Conservation (phyloP, 805 yeast species). For the Cyberlindnera japonica region DNA sequence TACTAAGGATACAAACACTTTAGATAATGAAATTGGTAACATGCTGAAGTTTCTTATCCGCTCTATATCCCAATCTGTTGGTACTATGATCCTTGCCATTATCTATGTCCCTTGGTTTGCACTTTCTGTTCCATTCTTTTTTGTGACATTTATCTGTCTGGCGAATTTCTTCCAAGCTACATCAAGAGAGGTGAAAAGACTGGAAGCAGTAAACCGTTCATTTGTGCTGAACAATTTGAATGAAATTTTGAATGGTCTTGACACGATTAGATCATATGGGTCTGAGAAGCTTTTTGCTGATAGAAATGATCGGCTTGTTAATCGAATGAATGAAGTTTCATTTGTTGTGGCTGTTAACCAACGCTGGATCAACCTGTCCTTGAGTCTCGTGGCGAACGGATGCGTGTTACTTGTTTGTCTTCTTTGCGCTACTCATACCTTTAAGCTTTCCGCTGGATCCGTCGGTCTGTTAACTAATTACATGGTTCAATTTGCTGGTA, state of each 20-base stretch:
- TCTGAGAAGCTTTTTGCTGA: conserved; percentile 40
- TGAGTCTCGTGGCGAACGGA: conserved; percentile 48
- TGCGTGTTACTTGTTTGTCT: conserved; percentile 52
- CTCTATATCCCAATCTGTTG: conserved; percentile 40
- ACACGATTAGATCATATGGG: conserved; percentile 57
- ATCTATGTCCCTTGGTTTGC: conserved; percentile 75
- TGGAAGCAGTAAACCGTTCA: conserved; percentile 70
- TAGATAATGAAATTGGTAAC: conserved; percentile 72
- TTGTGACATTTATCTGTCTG: conserved; percentile 37
- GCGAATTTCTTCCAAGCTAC: conserved; percentile 62
- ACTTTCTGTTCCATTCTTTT: conserved; percentile 51
- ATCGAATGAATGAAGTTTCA: conserved; percentile 66
- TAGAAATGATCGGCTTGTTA: conserved; percentile 42
- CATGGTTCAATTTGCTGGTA: conserved; percentile 45
- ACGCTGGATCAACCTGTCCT: conserved; percentile 62
- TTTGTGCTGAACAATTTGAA: conserved; percentile 65
- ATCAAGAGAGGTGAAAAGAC: conserved; percentile 70
- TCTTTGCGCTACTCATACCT: conserved; percentile 54
- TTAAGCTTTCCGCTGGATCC: conserved; percentile 53
- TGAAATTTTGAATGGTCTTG: conserved; percentile 62
- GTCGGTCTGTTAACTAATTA: conserved; percentile 68
- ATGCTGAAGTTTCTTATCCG: conserved; percentile 54
- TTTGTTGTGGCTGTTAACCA: conserved; percentile 57
- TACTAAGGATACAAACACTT: conserved; percentile 75
- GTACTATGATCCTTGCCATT: conserved; percentile 60